Conservation (phyloP, 768 basidiomycete species). For the Sarcodon sp. region DNA sequence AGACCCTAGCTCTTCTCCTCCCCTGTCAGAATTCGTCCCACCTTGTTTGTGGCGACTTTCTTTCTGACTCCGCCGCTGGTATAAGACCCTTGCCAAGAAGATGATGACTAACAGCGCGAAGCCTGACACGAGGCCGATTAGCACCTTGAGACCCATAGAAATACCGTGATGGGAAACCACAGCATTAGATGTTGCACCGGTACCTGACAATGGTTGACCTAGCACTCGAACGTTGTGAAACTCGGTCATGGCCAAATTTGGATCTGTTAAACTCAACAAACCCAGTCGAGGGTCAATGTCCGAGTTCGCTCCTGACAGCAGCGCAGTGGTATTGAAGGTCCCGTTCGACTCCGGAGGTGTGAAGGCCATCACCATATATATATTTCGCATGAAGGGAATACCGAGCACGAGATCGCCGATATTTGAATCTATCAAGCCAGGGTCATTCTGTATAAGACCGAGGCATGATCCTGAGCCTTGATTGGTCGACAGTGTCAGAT, state of each 20-base stretch:
- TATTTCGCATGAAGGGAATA: conserved; percentile 64
- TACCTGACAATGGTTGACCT: conserved; percentile 34
- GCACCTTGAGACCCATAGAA: conserved; percentile 48
- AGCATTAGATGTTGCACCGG: conserved; percentile 5
- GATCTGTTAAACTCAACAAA: conserved; percentile 49
- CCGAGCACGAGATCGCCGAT: conserved; percentile 68
- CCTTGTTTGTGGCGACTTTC: too few relatives aligned
- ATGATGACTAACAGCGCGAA: conserved; percentile 39
- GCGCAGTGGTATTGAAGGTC: conserved; percentile 22
- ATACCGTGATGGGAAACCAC: conserved; percentile 23
- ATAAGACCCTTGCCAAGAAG: conserved; percentile 34
- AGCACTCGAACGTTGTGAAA: conserved; percentile 61
- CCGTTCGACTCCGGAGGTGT: conserved; percentile 32
- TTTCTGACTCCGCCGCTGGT: background rate
- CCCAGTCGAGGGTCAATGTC: conserved; percentile 36
- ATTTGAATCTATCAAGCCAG: conserved; percentile 24
- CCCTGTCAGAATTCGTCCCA: too few relatives aligned
- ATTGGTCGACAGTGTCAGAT: conserved; percentile 37
- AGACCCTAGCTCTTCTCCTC: too few relatives aligned
- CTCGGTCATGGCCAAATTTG: conserved; percentile 45
- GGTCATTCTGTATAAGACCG: conserved; percentile 55
- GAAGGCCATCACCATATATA: conserved; percentile 70
- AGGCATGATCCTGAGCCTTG: conserved; percentile 35
- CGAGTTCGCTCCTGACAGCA: conserved; percentile 11
- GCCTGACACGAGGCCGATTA: conserved; percentile 47